phyloP scores from a whole-genome alignment of 1,139 yeast species.

The Taphrina wiesneri region DNA sequence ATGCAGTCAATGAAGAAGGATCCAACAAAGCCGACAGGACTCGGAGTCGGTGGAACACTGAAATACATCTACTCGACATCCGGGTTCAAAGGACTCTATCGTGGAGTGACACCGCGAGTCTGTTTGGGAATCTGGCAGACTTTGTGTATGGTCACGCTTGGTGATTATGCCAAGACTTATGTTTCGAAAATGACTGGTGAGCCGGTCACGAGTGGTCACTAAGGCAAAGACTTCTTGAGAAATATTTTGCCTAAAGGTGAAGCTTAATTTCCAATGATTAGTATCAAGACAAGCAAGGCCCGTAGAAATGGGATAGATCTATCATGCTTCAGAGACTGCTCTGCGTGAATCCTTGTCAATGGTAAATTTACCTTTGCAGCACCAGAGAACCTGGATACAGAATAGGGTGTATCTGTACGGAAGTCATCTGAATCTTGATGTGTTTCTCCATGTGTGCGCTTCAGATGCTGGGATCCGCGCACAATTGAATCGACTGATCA shows the following conservation, averaged over 20 bases:
- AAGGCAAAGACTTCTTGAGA: too few species aligned
- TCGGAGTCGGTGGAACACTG: conserved; percentile 76
- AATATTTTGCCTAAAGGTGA: too few species aligned
- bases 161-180: conserved; percentile 72
- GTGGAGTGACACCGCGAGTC: conserved; percentile 96
- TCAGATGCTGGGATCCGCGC: neutral
- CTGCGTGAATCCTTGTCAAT: too few species aligned
- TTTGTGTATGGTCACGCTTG: conserved; percentile 97
- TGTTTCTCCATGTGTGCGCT: neutral
- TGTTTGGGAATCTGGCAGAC: conserved; percentile 99
- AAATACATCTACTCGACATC: conserved; percentile 77
- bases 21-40: conserved; percentile 92
- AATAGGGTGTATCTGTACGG: too few species aligned
- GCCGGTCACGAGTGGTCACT: conserved; percentile 53
- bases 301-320: too few species aligned
- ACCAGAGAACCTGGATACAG: too few species aligned
- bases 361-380: too few species aligned
- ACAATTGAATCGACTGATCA: too few species aligned
- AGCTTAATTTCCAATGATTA: too few species aligned
- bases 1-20: conserved; percentile 93
- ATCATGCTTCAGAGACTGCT: too few species aligned
- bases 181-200: conserved; percentile 63
- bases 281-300: too few species aligned
- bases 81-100: conserved; percentile 86
- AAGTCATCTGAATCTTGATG: too few species aligned